Base-by-base conservation (phyloP, 345 rosid species). In the Adansonia digitata region DNA sequence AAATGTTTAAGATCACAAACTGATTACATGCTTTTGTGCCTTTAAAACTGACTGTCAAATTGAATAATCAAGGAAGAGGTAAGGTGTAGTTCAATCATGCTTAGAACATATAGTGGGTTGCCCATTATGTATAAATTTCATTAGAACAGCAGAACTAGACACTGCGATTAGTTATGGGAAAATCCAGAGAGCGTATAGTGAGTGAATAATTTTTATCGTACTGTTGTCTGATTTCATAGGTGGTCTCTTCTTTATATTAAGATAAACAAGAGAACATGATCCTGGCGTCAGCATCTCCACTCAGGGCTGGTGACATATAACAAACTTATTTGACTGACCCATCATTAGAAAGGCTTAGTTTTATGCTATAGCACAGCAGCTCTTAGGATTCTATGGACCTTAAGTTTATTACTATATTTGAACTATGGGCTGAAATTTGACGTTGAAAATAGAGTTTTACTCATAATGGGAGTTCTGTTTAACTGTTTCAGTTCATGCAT, bases 21-120 rank as follows among this genome's bases (percentile, higher is more conserved):
- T 22, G 22, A 31, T 27, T 26, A 4, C 9, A 27, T 69, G 27
- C 34, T 0, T 18, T 69, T 51, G 14, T 69, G 40, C 72, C 27
- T 46, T 68, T 29, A 57, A 9, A 48, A 69, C 72, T 11, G 56
- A 10, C 27, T 20, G 5, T 73, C 56, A 61, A 43, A n/a, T 31
- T 61, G n/a, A 43, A 45, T 45, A 71, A 37, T 34, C 49, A 14
- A 29, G 18, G 40, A 48, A 24, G 27, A 49, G 43, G 27, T 18
- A 59, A 68, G 49, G 18, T 69, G 59, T 34, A n/a, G 59, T 20
- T 69, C 43, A 49, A 31, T 69, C 29, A 69, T 48, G 17, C 59
- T 9, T 49, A 18, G 17, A 31, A 31, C 8, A 12, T 48, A 10
- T 34, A 10, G 17, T 31, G 56, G 63, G 11, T 31, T 51, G 15